Evolutionary conservation across 768 basidiomycete species (phyloP), one percentile per base, ranked within the genome.

Genomic region (Tephrocybe sp.): DNA sequence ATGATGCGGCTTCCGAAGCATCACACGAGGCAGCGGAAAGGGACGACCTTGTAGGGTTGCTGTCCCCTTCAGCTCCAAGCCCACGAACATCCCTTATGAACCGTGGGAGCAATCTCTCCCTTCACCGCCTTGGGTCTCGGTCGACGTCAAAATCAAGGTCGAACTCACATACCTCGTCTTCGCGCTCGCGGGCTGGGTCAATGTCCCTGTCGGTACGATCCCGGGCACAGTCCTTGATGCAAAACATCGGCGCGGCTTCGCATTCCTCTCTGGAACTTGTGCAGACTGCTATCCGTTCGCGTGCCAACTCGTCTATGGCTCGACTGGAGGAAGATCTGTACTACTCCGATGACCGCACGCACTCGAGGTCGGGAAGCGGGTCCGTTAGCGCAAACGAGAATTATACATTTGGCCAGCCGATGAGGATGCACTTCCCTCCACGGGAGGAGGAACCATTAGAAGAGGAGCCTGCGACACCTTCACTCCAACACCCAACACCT

Each of bases 341-440:
- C 18, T 67, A 68, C 54, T 70, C 74, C 9, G 68, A 71, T 50
- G 65, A 57, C 15, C 56, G 66, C 1, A 73, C 75, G 3, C 77
- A 78, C 64, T 77, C 76, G 30, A 62, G 77, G 55, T 73, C 75
- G 25, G 81, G 80, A 21, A 83, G 80, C 54, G 76, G 71, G 39
- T 76, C 73, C 45, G 73, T 77, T 32, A 78, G 75, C 36, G 61
- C 71, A 17, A 73, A 75, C 0, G 86, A 88, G 61, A 88, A 88
- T 62, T 77, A 88, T 63, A 90, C 88, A 8, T 91, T 90, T 67
- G 89, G 89, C 11, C 77, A 82, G 20, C 78, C 76, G 0, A 68
- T 84, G 64, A 63, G 75, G 48, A 63, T 76, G 64, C 60, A 70
- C 45, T 65, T 69, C 60, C 69, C 62, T 42, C 55, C 57, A 21